phyloP scores from a whole-genome alignment of 306 rosid species.

The Malus orientalis region DNA sequence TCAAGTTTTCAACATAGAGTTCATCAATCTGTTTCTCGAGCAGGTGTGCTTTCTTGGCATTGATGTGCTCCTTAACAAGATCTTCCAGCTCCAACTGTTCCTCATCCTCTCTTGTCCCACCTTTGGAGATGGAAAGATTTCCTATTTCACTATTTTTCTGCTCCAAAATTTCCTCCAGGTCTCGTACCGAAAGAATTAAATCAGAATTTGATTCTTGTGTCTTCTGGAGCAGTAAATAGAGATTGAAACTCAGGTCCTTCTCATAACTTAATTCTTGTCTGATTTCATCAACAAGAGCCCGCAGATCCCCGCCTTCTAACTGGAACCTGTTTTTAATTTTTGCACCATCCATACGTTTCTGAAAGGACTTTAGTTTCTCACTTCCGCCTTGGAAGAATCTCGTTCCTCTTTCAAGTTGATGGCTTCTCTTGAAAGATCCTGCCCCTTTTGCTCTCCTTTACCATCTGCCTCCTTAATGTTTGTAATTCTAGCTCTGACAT shows the following conservation, averaged over 20 bases:
- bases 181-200: too few species aligned
- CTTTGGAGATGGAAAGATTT: too few species aligned
- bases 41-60: too few species aligned
- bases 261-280: conserved; percentile 69
- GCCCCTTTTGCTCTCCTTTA: conserved; percentile 81
- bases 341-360: conserved; percentile 45
- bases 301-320: conserved; percentile 50
- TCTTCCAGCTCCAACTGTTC: too few species aligned
- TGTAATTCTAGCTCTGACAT: conserved; percentile 86
- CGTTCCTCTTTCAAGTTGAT: too few species aligned
- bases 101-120: too few species aligned
- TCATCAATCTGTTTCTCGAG: too few species aligned
- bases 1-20: conserved; percentile 22
- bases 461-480: conserved; percentile 79
- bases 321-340: conserved; percentile 44
- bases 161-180: too few species aligned
- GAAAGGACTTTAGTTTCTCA: conserved; percentile 48
- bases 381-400: too few species aligned
- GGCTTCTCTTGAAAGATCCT: conserved; percentile 61
- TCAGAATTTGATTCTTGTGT: conserved; percentile 54
- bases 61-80: too few species aligned
- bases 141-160: too few species aligned
- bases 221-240: conserved; percentile 68
- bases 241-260: conserved; percentile 67
- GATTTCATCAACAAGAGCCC: conserved; percentile 62